phyloP scores from a whole-genome alignment of 768 basidiomycete species.

The Auricularia cornea region DNA sequence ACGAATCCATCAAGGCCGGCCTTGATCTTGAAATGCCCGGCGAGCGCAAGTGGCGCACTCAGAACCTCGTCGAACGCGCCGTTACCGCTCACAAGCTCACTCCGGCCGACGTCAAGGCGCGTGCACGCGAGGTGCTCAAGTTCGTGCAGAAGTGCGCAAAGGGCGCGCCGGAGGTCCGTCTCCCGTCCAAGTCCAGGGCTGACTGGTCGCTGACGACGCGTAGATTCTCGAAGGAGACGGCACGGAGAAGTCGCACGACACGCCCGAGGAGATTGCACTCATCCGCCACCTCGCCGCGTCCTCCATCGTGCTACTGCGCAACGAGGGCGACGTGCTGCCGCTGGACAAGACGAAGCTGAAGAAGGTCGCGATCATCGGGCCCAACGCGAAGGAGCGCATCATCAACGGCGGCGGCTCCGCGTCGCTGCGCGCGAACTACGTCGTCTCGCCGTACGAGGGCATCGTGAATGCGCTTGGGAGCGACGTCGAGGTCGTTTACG shows the following conservation, averaged over 20 bases:
- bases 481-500: conserved; percentile 43
- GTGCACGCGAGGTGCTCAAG: conserved; percentile 31
- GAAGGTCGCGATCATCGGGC: conserved; percentile 57
- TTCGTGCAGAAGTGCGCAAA: conserved; percentile 63
- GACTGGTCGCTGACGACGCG: background rate
- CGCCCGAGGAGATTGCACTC: conserved; percentile 49
- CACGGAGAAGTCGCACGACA: conserved; percentile 49
- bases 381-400: conserved; percentile 55
- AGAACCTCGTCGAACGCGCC: conserved; percentile 29
- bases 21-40: conserved; percentile 60
- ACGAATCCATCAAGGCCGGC: conserved; percentile 47
- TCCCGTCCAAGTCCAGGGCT: background rate
- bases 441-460: conserved; percentile 56
- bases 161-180: conserved; percentile 55
- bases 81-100: conserved; percentile 40
- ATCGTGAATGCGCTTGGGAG: conserved; percentile 38
- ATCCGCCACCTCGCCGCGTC: conserved; percentile 50
- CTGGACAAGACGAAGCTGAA: conserved; percentile 28
- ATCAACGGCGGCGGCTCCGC: conserved; percentile 74
- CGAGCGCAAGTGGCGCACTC: conserved; percentile 32
- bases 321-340: conserved; percentile 48
- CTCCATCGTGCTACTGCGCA: conserved; percentile 61
- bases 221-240: conserved; percentile 42
- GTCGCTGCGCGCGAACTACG: conserved; percentile 53
- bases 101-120: conserved; percentile 17